A percentile compares a stretch with the other conserved stretches of the same genome.
Conservation (phyloP, 129 eudicot genomes). For the Centrapalus pauciflorus region DNA sequence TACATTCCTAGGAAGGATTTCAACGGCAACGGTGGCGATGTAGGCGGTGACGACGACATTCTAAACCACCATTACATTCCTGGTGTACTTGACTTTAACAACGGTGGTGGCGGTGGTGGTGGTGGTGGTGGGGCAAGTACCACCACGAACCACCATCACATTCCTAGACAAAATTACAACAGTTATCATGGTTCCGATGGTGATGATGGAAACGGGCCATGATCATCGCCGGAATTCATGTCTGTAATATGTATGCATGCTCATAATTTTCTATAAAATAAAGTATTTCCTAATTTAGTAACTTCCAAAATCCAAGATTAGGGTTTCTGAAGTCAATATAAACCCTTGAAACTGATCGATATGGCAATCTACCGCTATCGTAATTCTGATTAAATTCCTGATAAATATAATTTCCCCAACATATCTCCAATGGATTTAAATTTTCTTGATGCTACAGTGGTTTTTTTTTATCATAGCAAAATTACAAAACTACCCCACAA, state of each 20-base stretch:
- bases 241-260: background rate
- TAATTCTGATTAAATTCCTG: constrained; percentile 20
- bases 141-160: too few relatives aligned
- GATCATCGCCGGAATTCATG: too few relatives aligned
- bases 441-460: constrained; percentile 19
- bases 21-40: too few relatives aligned
- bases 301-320: constrained; percentile 22
- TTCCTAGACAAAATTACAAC: too few relatives aligned
- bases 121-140: too few relatives aligned
- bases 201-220: too few relatives aligned
- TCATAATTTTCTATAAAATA: constrained; percentile 17
- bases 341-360: constrained; percentile 24
- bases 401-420: constrained; percentile 18
- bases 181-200: too few relatives aligned
- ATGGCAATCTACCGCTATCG: constrained; percentile 25
- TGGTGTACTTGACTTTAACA: too few relatives aligned
- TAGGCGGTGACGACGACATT: too few relatives aligned
- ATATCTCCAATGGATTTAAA: constrained; percentile 12
- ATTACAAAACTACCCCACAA: constrained; percentile 49
- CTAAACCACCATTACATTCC: too few relatives aligned
- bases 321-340: constrained; percentile 13
- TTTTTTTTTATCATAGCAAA: constrained; percentile 7
- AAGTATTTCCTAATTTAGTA: constrained; percentile 17
- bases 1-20: too few relatives aligned
- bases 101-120: too few relatives aligned